These are phyloP conservation scores for Penicillium italicum DNA, from an alignment of 2,329 filamentous ascomycete species.

Conservation along the genomic window DNA sequence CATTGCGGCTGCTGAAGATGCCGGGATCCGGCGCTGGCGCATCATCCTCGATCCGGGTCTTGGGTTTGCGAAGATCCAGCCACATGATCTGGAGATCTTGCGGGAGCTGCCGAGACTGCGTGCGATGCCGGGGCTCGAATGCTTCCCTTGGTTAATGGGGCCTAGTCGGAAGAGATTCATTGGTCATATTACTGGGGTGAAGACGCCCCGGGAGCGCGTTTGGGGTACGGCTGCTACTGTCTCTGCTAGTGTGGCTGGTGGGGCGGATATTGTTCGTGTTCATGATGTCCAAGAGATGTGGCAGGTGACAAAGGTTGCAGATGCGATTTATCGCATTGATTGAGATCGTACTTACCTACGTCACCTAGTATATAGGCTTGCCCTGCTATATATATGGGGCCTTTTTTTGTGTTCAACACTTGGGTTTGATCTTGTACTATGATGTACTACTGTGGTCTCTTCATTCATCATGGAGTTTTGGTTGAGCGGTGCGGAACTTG, in stretches of 20 bases:
- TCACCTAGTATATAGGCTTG: neutral
- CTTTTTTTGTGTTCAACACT: constrained; percentile 25
- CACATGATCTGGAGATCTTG: constrained; percentile 79
- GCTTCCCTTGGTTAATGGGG: constrained; percentile 85
- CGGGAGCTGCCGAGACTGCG: constrained; percentile 63
- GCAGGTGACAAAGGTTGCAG: constrained; percentile 78
- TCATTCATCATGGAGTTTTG: constrained; percentile 24
- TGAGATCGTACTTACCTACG: neutral
- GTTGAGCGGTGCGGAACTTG: neutral
- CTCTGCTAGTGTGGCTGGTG: constrained; percentile 76
- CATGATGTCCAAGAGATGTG: constrained; percentile 88
- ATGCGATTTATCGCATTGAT: constrained; percentile 74
- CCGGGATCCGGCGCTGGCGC: constrained; percentile 85
- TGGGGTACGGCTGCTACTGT: constrained; percentile 90
- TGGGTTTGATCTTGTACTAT: constrained; percentile 8
- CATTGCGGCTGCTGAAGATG: constrained; percentile 70
- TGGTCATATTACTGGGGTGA: constrained; percentile 73
- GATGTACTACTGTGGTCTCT: constrained; percentile 12
- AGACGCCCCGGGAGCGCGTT: constrained; percentile 64
- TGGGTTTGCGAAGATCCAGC: constrained; percentile 81
- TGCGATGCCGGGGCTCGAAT: constrained; percentile 39
- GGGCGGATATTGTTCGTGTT: constrained; percentile 86
- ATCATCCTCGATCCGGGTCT: constrained; percentile 92
- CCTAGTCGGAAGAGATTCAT: constrained; percentile 88
- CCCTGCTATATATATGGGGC: neutral